phyloP scores from a whole-genome alignment of 2,329 filamentous ascomycete species.

The Ceratocystis harringtonii region DNA sequence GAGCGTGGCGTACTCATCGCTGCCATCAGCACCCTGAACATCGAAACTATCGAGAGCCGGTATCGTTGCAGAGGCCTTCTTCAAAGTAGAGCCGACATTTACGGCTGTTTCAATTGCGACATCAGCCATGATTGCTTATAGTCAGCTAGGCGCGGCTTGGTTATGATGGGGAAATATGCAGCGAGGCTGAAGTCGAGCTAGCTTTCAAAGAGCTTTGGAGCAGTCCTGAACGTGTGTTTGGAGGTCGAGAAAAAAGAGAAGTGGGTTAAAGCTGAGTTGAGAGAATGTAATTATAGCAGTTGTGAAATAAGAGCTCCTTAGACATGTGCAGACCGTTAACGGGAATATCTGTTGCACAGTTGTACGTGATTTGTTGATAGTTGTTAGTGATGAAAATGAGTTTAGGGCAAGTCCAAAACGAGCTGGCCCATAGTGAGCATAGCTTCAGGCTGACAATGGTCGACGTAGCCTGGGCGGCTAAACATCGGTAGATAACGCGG shows the following conservation, averaged over 20 bases:
- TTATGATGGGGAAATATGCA: neutral
- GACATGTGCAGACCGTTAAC: neutral
- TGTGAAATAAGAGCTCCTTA: neutral
- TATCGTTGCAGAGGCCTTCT: slow-evolving; percentile 69
- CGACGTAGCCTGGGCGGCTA: slow-evolving; percentile 15
- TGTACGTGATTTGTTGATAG: neutral
- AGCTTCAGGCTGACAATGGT: slow-evolving; percentile 17
- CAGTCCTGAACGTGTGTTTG: neutral
- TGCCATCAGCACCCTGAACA: slow-evolving; percentile 62
- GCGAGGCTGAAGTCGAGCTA: slow-evolving; percentile 11
- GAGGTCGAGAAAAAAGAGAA: neutral
- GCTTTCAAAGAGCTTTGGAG: neutral
- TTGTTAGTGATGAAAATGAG: neutral
- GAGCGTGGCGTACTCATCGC: slow-evolving; percentile 85
- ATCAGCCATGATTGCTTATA: slow-evolving; percentile 56
- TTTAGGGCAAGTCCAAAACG: neutral
- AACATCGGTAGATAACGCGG: neutral
- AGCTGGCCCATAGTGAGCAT: neutral
- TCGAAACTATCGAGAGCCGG: slow-evolving; percentile 84
- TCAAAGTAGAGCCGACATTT: slow-evolving; percentile 59
- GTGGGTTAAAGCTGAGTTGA: neutral
- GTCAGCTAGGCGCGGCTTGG: neutral
- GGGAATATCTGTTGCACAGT: neutral
- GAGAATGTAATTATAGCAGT: neutral
- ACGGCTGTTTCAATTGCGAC: slow-evolving; percentile 68